Percentiles rank a stretch among this genome's conserved stretches.
Evolutionary conservation across 2,329 filamentous ascomycete genomes (phyloP).

Genomic region (Rhynchosporium agropyri): DNA sequence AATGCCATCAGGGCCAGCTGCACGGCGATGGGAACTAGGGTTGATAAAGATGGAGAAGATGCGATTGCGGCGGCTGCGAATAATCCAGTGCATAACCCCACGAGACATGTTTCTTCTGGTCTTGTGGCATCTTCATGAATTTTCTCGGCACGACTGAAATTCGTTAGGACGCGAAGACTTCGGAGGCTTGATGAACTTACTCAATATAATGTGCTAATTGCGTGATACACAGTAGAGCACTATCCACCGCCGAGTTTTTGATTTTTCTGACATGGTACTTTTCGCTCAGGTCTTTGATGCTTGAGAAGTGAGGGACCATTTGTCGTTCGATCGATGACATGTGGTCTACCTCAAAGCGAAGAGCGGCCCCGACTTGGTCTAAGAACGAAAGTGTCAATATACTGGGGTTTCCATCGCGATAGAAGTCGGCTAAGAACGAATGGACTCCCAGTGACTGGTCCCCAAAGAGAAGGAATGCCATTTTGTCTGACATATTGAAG

Average conservation of each 20-base stretch:
- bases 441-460: slow-evolving; percentile 72
- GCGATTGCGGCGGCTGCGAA: slow-evolving; percentile 71
- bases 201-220: slow-evolving; percentile 72
- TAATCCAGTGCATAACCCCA: slow-evolving; percentile 70
- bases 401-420: slow-evolving; percentile 49
- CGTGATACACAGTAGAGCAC: slow-evolving; percentile 63
- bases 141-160: slow-evolving; percentile 53
- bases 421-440: slow-evolving; percentile 60
- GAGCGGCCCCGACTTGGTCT: slow-evolving; percentile 57
- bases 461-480: slow-evolving; percentile 66
- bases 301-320: slow-evolving; percentile 63
- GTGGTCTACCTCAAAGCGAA: slow-evolving; percentile 61
- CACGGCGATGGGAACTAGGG: slow-evolving; percentile 63
- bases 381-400: slow-evolving; percentile 64
- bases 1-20: slow-evolving; percentile 69
- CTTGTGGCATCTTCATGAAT: slow-evolving; percentile 56
- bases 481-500: slow-evolving; percentile 36
- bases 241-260: slow-evolving; percentile 66
- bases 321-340: slow-evolving; percentile 60
- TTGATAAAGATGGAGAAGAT: slow-evolving; percentile 62
- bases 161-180: not conserved
- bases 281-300: slow-evolving; percentile 65
- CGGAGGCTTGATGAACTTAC: slow-evolving; percentile 47
- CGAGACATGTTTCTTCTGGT: slow-evolving; percentile 55
- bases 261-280: slow-evolving; percentile 59